These are phyloP conservation scores for Eremomyces bilateralis DNA, from an alignment of 495 filamentous ascomycete species.

Conservation along the genomic window DNA sequence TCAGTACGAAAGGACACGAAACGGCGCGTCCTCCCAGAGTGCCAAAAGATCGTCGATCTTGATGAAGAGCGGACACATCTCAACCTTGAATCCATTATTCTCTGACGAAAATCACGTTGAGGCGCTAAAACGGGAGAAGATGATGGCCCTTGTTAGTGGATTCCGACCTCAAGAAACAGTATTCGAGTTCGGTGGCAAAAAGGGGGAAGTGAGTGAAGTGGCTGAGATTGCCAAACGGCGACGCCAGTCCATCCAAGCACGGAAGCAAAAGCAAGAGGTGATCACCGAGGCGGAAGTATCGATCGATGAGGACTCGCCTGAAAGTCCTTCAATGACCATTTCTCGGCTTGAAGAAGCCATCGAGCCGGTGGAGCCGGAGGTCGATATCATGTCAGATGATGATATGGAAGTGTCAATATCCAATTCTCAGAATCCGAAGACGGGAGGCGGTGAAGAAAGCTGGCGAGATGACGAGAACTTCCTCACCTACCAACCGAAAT, in stretches of 20 bases:
- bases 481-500: constrained; percentile 79
- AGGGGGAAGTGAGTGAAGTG: constrained; percentile 40
- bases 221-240: constrained; percentile 43
- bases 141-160: constrained; percentile 65
- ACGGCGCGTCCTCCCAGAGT: constrained; percentile 69
- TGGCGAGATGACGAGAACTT: constrained; percentile 78
- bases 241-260: constrained; percentile 36
- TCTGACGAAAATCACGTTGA: constrained; percentile 35
- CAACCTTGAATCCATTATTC: constrained; percentile 54
- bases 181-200: constrained; percentile 68
- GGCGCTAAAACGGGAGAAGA: constrained; percentile 53
- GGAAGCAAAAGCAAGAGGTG: constrained; percentile 20
- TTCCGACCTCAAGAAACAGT: constrained; percentile 84
- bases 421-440: constrained; percentile 36
- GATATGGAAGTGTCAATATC: constrained; percentile 67
- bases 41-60: constrained; percentile 66
- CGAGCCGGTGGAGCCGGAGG: constrained; percentile 14
- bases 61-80: constrained; percentile 42
- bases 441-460: constrained; percentile 11
- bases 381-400: constrained; percentile 19
- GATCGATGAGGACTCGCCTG: constrained; percentile 13
- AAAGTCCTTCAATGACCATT: not conserved
- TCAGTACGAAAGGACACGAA: constrained; percentile 72
- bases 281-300: not conserved
- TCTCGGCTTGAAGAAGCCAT: not conserved